phyloP scores from a whole-genome alignment of 1,284 basidiomycete species.

The Mycena citricolor region DNA sequence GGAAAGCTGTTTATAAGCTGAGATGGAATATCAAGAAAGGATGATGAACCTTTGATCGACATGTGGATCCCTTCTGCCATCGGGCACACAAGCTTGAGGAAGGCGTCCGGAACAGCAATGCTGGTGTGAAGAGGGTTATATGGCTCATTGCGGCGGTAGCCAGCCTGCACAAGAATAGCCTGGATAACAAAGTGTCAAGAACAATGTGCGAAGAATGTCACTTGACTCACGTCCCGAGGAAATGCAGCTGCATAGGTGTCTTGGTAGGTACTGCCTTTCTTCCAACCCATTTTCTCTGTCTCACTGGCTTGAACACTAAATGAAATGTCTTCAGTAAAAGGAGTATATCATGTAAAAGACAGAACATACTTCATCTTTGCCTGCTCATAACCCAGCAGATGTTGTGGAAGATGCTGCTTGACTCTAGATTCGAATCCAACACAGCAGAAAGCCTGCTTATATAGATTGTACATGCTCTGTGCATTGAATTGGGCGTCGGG shows the following conservation, averaged over 20 bases:
- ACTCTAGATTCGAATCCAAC: slow-evolving; percentile 1
- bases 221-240: slow-evolving; percentile 4
- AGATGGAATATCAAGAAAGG: background rate
- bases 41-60: background rate
- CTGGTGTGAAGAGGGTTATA: slow-evolving; percentile 4
- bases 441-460: background rate
- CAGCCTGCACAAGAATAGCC: slow-evolving; percentile 9
- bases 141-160: background rate
- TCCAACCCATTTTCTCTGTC: slow-evolving; percentile 13
- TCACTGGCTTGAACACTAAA: slow-evolving; percentile 7
- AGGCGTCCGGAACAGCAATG: slow-evolving; percentile 7
- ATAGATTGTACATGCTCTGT: slow-evolving; percentile 12
- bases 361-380: slow-evolving; percentile 5
- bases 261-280: slow-evolving; percentile 3
- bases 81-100: slow-evolving; percentile 7
- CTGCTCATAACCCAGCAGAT: slow-evolving; percentile 12
- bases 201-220: background rate
- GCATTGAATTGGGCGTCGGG: slow-evolving; percentile 8
- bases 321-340: background rate
- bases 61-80: slow-evolving; percentile 4
- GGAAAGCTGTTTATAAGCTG: background rate
- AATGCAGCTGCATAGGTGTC: slow-evolving; percentile 16
- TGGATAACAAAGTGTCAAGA: background rate
- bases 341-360: too few relatives aligned
- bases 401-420: slow-evolving; percentile 14